These are phyloP conservation scores for Coriaria nepalensis DNA, from an alignment of 306 rosid species.

Conservation along the genomic window DNA sequence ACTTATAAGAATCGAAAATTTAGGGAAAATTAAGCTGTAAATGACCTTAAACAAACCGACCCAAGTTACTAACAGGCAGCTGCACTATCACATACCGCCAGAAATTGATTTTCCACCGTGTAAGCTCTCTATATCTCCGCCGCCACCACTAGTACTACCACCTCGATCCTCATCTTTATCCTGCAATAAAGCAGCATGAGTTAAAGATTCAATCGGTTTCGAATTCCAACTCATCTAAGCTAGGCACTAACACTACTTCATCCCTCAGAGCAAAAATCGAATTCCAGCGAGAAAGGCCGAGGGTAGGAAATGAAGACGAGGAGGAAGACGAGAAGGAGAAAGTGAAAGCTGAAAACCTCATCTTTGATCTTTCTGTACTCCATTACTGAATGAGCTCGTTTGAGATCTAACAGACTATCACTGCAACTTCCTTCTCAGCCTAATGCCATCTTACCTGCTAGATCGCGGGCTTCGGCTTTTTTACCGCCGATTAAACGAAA, in stretches of 20 bases:
- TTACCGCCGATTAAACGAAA: too few species aligned
- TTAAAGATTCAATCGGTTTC: background rate
- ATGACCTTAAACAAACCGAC: slow-evolving; percentile 1
- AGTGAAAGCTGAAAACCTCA: slow-evolving; percentile 25
- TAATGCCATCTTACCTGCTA: too few species aligned
- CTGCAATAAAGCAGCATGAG: background rate
- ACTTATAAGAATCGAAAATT: background rate
- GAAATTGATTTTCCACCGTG: slow-evolving; percentile 9
- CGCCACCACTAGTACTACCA: slow-evolving; percentile 6
- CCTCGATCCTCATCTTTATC: slow-evolving; percentile 9
- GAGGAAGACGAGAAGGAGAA: background rate
- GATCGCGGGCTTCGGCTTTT: too few species aligned
- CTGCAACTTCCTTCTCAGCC: background rate
- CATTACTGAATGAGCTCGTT: slow-evolving; percentile 23
- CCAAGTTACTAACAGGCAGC: slow-evolving; percentile 10
- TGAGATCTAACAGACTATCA: slow-evolving; percentile 9
- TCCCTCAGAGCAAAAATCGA: background rate
- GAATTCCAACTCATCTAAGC: background rate
- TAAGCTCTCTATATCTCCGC: slow-evolving; percentile 10
- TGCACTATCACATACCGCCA: slow-evolving; percentile 15
- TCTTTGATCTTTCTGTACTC: slow-evolving; percentile 80
- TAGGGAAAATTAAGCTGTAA: background rate
- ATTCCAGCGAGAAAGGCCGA: background rate
- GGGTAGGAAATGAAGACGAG: background rate
- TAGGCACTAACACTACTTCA: too few species aligned